Evolutionary conservation across 2,329 filamentous ascomycete genomes (phyloP).

Genomic region (Apiospora hydei): DNA sequence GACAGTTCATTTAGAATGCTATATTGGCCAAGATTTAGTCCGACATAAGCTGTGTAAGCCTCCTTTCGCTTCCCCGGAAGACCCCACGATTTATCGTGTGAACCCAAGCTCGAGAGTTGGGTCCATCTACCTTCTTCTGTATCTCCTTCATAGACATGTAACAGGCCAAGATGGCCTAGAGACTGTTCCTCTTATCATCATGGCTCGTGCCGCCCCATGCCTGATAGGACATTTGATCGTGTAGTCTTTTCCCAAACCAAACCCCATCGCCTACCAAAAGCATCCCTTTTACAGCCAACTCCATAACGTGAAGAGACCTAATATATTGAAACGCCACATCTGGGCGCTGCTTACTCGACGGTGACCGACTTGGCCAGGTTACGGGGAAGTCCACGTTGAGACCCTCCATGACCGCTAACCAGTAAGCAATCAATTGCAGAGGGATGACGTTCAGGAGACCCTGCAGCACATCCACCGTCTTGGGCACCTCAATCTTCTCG

Average conservation of each 20-base stretch:
- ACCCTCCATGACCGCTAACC: constrained; percentile 94
- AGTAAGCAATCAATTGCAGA: constrained; percentile 97
- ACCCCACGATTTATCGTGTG: constrained; percentile 17
- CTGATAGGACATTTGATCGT: constrained; percentile 12
- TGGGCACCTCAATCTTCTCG: constrained; percentile 96
- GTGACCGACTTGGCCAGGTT: constrained; percentile 99
- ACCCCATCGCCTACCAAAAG: constrained; percentile 17
- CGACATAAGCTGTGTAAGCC: constrained; percentile 1
- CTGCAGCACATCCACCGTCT: constrained; percentile 94
- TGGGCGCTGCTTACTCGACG: constrained; percentile 75
- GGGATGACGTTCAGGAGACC: constrained; percentile 98
- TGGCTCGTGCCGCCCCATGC: constrained; percentile 18
- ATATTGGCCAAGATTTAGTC: background rate
- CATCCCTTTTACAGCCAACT: constrained; percentile 22
- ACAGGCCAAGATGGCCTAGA: constrained; percentile 2
- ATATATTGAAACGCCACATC: background rate
- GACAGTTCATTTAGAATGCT: constrained; percentile 18
- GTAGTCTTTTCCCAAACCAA: constrained; percentile 21
- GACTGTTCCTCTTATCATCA: constrained; percentile 15
- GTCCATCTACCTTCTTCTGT: background rate
- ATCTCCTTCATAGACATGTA: constrained; percentile 11
- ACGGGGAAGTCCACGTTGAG: constrained; percentile 97
- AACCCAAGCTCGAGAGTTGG: background rate
- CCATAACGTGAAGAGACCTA: background rate
- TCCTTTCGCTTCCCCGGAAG: constrained; percentile 5